Conservation (phyloP, 345 rosid genomes). For the Physaria fendleri region DNA sequence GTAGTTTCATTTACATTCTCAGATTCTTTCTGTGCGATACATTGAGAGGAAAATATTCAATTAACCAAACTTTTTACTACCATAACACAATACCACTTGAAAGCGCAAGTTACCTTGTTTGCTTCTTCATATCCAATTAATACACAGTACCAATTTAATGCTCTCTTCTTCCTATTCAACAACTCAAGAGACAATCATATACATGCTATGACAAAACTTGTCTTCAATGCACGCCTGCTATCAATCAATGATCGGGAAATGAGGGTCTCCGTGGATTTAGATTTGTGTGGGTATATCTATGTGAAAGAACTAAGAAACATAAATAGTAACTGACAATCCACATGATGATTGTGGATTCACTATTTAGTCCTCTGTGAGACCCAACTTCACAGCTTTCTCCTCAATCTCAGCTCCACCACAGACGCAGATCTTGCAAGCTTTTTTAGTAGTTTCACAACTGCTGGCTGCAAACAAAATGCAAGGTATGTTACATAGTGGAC, state of each 20-base stretch:
- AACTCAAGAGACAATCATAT: too few species aligned
- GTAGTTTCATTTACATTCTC: constrained; percentile 29
- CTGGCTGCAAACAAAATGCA: constrained; percentile 38
- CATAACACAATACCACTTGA: neutral
- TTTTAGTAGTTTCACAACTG: constrained; percentile 82
- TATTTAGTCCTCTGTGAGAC: constrained; percentile 62
- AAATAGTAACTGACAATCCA: too few species aligned
- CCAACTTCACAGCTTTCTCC: constrained; percentile 72
- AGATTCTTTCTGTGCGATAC: constrained; percentile 34
- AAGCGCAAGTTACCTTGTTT: constrained; percentile 36
- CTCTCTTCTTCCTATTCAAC: too few species aligned
- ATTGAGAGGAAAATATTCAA: constrained; percentile 12
- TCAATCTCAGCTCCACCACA: constrained; percentile 98
- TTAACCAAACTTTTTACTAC: neutral
- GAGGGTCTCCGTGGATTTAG: too few species aligned
- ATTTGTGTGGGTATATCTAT: too few species aligned
- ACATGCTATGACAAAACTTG: too few species aligned
- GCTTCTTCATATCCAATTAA: too few species aligned
- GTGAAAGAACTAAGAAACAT: too few species aligned
- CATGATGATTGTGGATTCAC: constrained; percentile 91
- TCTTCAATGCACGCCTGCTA: too few species aligned
- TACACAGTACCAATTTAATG: too few species aligned
- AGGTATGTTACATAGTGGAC: neutral
- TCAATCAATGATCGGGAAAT: too few species aligned
- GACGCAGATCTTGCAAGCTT: constrained; percentile 92